phyloP scores from a whole-genome alignment of 306 rosid species.

The Quercus variabilis region DNA sequence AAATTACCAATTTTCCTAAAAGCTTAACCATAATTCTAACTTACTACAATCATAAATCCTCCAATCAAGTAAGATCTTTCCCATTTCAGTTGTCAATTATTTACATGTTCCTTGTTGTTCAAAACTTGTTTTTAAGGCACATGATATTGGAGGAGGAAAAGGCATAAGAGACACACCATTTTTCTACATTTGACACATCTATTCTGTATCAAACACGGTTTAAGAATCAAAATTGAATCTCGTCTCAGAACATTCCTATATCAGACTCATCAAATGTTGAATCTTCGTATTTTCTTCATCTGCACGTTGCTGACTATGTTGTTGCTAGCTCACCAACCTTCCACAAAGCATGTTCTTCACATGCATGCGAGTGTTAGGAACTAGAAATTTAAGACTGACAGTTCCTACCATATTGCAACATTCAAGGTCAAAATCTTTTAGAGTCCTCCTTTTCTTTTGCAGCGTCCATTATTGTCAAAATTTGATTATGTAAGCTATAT shows the following conservation, averaged over 20 bases:
- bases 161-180: neutral
- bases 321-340: neutral
- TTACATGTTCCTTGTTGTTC: no score
- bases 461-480: neutral
- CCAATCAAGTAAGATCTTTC: no score
- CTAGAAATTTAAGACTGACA: neutral
- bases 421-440: constrained; percentile 8
- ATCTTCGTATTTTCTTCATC: neutral
- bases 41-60: no score
- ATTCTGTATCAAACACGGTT: neutral
- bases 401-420: neutral
- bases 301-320: constrained; percentile 21
- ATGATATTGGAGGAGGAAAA: neutral
- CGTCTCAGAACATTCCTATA: neutral
- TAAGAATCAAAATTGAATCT: neutral
- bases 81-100: no score
- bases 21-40: no score
- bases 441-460: neutral
- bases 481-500: neutral
- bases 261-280: constrained; percentile 12
- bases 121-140: neutral
- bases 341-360: neutral
- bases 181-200: neutral
- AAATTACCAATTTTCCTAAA: no score
- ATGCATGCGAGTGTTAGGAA: neutral